A percentile compares a stretch with the other conserved stretches of the same genome.
These are phyloP conservation scores for Boletales sp. DNA, from an alignment of 768 basidiomycete species.

Conservation along the genomic window DNA sequence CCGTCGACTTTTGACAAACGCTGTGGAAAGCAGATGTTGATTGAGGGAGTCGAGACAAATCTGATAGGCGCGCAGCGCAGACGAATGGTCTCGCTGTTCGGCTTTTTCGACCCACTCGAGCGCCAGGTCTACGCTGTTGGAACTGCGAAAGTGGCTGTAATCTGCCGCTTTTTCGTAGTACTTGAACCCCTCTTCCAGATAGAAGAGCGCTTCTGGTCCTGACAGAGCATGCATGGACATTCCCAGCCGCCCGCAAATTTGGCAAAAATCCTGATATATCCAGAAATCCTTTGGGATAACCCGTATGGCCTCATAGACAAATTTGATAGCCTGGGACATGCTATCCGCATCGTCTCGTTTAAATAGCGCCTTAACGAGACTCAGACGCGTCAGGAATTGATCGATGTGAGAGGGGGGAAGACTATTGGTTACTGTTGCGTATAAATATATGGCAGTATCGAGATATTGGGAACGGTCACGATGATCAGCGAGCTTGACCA, in stretches of 20 bases:
- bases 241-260: not conserved
- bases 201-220: not conserved
- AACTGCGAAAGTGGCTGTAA: constrained; percentile 1
- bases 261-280: not conserved
- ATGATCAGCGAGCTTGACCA: constrained; percentile 4
- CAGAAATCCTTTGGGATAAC: constrained; percentile 9
- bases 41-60: constrained; percentile 14
- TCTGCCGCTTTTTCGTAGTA: constrained; percentile 12
- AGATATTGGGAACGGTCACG: constrained; percentile 3
- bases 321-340: not conserved
- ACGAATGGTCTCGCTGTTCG: constrained; percentile 8
- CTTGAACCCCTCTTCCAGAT: constrained; percentile 13
- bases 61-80: constrained; percentile 22
- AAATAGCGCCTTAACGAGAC: constrained; percentile 1
- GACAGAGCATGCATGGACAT: not conserved
- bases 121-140: constrained; percentile 4
- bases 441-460: constrained; percentile 9
- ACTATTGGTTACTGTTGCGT: constrained; percentile 1
- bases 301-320: not conserved
- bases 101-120: constrained; percentile 16
- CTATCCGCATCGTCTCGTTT: constrained; percentile 12
- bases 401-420: constrained; percentile 13
- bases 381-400: not conserved
- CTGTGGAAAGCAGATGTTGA: constrained; percentile 13
- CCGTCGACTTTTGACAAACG: constrained; percentile 18